A percentile compares a stretch with the other conserved stretches of the same genome.
Evolutionary conservation across 1,284 basidiomycete species (phyloP).

Genomic region (Termitomyces sp.): DNA sequence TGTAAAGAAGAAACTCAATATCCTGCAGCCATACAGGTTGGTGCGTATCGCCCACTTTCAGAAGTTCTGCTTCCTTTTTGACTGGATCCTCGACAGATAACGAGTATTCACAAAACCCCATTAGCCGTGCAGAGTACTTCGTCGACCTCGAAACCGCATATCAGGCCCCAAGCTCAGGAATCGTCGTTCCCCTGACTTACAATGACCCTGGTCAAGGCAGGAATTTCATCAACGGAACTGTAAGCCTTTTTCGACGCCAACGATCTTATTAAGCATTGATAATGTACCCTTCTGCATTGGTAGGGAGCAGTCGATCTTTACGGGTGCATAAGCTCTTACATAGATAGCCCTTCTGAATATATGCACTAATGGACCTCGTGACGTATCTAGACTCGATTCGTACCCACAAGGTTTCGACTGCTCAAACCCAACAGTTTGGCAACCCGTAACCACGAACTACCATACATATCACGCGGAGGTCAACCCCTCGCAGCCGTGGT

Average conservation of each 20-base stretch:
- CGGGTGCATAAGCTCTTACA: slow-evolving; percentile 29
- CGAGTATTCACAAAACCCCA: slow-evolving; percentile 57
- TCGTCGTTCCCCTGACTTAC: slow-evolving; percentile 70
- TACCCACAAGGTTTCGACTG: slow-evolving; percentile 76
- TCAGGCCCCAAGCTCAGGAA: slow-evolving; percentile 37
- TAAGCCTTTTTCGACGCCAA: no score
- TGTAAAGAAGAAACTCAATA: neutral
- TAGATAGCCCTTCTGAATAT: neutral
- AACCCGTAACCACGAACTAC: slow-evolving; percentile 50
- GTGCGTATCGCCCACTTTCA: slow-evolving; percentile 31
- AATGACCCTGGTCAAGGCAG: slow-evolving; percentile 58
- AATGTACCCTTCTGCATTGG: neutral
- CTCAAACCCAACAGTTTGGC: slow-evolving; percentile 59
- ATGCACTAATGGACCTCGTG: neutral
- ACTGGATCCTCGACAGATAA: slow-evolving; percentile 49
- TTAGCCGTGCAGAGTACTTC: slow-evolving; percentile 58
- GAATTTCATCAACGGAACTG: slow-evolving; percentile 70
- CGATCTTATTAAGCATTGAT: no score
- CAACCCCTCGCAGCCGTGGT: slow-evolving; percentile 59
- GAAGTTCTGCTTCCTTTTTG: neutral
- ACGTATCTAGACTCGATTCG: slow-evolving; percentile 43
- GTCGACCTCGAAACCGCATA: slow-evolving; percentile 56
- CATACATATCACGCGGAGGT: slow-evolving; percentile 51
- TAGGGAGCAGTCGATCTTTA: slow-evolving; percentile 47
- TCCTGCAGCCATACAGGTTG: slow-evolving; percentile 57